A percentile compares a stretch with the other conserved stretches of the same genome.
These are phyloP conservation scores for Pyrenophora seminiperda DNA, from an alignment of 2,329 filamentous ascomycete genomes.

Conservation along the genomic window DNA sequence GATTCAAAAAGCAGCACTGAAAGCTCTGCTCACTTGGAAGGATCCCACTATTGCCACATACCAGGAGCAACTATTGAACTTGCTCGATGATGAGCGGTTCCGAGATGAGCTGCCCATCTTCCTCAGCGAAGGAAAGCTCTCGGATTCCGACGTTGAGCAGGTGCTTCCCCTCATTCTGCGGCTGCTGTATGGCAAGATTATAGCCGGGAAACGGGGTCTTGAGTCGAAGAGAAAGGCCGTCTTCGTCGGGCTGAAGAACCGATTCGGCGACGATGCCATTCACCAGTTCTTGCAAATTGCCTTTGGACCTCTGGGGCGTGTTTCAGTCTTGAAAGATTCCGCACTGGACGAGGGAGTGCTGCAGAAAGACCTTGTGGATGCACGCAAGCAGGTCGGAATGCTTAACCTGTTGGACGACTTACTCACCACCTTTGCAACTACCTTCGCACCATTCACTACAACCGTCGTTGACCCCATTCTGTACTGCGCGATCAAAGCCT, in stretches of 20 bases:
- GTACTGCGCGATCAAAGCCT: constrained; percentile 77
- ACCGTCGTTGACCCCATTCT: constrained; percentile 77
- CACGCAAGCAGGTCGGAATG: constrained; percentile 85
- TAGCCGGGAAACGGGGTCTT: constrained; percentile 81
- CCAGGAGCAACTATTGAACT: constrained; percentile 80
- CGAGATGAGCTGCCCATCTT: constrained; percentile 93
- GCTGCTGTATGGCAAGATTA: constrained; percentile 85
- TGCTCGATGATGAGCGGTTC: constrained; percentile 89
- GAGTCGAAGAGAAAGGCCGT: constrained; percentile 75
- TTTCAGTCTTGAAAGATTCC: constrained; percentile 62
- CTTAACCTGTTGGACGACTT: constrained; percentile 89
- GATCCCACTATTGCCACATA: constrained; percentile 75
- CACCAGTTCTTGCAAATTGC: constrained; percentile 83
- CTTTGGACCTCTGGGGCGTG: constrained; percentile 69
- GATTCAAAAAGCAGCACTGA: constrained; percentile 82
- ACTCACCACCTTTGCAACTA: constrained; percentile 79
- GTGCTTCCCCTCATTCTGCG: constrained; percentile 87
- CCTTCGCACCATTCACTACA: constrained; percentile 69
- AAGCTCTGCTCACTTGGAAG: constrained; percentile 89
- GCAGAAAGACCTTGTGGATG: constrained; percentile 61
- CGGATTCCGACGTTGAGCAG: constrained; percentile 70
- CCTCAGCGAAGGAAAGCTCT: constrained; percentile 71
- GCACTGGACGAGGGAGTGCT: constrained; percentile 54
- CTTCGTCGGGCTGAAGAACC: constrained; percentile 74
- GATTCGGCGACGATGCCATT: constrained; percentile 74